Base-by-base conservation (phyloP, 2,329 filamentous ascomycete genomes). In the Colletotrichum sp. region DNA sequence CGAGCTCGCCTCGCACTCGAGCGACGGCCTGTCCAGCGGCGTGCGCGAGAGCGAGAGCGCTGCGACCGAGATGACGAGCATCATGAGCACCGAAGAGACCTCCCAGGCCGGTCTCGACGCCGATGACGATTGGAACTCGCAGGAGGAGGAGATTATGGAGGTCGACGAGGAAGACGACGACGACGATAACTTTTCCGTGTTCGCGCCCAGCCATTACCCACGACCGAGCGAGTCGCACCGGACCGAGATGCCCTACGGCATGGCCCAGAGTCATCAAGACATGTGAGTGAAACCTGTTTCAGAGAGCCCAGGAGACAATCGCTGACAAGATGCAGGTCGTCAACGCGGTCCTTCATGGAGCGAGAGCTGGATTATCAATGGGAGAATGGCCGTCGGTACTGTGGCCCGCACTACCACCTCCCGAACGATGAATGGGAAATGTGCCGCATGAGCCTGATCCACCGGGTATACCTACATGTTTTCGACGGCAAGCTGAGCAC, bases 381-480 rank as follows among this genome's bases (percentile, higher is more conserved):
- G 76, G 91, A 93, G 77, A 90, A 94, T 83, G 91, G 88, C 59
- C 90, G 92, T 26, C 88, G 93, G 78, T 93, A 92, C 80, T 92
- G 92, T 80, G 86, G 89, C 39, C 87, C 88, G 39, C 71, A 75
- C 30, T 94, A 93, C 80, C 92, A 88, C 81, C 92, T 93, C 88
- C 92, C 92, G 16, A 93, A 93, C 81, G 92, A 94, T 79, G 90
- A 93, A 62, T 84, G 88, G 62, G 92, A 94, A 80, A 91, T 93
- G 82, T 90, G 91, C 62, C 90, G 92, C 57, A 82, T 93, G 67
- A 89, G 90, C 74, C 86, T 94, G 68, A 85, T 91, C 52, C 92
- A 94, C 78, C 91, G 93, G 80, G 89, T 93, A 63, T 93, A 91
- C 79, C 83, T 92, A 8, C 88, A 89, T 71, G 83, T 87, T 18